Base-by-base conservation (phyloP, 2,329 filamentous ascomycete species). In the Colletotrichum zoysiae region DNA sequence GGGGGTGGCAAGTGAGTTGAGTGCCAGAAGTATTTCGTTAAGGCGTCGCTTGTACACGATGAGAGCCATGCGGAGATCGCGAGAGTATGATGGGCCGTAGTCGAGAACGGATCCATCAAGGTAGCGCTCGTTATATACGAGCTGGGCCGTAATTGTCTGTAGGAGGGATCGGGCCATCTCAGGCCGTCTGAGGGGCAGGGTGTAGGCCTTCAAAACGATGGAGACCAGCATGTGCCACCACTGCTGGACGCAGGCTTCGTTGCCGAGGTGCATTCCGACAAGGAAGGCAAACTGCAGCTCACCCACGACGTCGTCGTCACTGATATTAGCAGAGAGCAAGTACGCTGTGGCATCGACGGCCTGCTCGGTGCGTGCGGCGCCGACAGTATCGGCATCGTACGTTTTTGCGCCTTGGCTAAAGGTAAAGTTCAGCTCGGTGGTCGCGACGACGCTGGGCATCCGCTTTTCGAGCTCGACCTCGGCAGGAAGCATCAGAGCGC, bases 281-380 rank as follows among this genome's bases (percentile, higher is more conserved):
- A 91, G 76, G 75, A 87, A 91, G 53, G 85, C 84, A 77, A 91
- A 87, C 74, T 91, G 89, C 2, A 91, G 78, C 76, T 92, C 89
- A 58, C 88, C 89, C 6, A 89, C 78, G 35, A 91, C 78, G 65
- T 88, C 85, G 1, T 81, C 79, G 42, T 82, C 81, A 0, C 68
- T 71, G 12, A 81, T 33, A 7, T 75, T 63, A 40, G 74, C 74
- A 8, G 82, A 79, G 14, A 82, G 72, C 48, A 90, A 80, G 75
- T 87, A 85, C 11, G 78, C 74, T 0, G 85, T 87, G 1, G 88
- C 84, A 74, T 89, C 86, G 11, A 80, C 81, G 23, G 84, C 84
- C 50, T 86, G 81, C 40, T 83, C 80, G 1, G 84, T 84, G 14
- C 84, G 81, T 3, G 80, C 81, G 20, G 79, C 73, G 9, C 82